These are phyloP conservation scores for Sporothrix mexicana DNA, from an alignment of 2,329 filamentous ascomycete genomes.

Conservation along the genomic window DNA sequence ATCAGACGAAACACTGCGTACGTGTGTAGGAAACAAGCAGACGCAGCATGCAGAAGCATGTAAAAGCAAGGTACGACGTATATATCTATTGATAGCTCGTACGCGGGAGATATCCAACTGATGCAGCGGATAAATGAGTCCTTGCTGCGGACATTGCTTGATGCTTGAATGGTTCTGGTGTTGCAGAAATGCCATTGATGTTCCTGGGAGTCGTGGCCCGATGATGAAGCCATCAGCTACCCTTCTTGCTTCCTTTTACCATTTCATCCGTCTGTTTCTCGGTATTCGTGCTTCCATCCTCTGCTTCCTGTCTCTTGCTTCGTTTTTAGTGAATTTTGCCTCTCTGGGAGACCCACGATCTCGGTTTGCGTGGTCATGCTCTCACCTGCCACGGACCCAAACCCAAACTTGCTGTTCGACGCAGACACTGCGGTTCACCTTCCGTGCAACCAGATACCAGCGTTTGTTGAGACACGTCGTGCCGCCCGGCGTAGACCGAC, in stretches of 20 bases:
- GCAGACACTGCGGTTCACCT: background rate
- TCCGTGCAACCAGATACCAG: background rate
- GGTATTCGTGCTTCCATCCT: background rate
- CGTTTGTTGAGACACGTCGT: background rate
- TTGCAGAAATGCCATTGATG: slow-evolving; percentile 25
- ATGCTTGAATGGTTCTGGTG: background rate
- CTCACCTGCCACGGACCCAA: background rate
- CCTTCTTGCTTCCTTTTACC: background rate
- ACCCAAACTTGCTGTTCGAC: background rate
- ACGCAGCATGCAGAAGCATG: background rate
- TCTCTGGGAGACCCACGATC: slow-evolving; percentile 11
- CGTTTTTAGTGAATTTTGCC: background rate
- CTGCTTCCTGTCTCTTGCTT: background rate
- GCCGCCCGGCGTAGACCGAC: slow-evolving; percentile 13
- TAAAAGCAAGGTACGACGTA: background rate
- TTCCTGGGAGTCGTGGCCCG: background rate
- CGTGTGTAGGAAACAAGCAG: slow-evolving; percentile 15
- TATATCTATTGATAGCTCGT: background rate
- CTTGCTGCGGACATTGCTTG: background rate
- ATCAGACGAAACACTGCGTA: slow-evolving; percentile 20
- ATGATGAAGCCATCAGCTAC: slow-evolving; percentile 13
- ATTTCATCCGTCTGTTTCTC: background rate
- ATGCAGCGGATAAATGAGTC: slow-evolving; percentile 8
- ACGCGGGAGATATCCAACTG: background rate
- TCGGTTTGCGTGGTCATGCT: slow-evolving; percentile 9